These are phyloP conservation scores for Cinchona pubescens DNA, from an alignment of 257 asterid genomes.

Conservation along the genomic window DNA sequence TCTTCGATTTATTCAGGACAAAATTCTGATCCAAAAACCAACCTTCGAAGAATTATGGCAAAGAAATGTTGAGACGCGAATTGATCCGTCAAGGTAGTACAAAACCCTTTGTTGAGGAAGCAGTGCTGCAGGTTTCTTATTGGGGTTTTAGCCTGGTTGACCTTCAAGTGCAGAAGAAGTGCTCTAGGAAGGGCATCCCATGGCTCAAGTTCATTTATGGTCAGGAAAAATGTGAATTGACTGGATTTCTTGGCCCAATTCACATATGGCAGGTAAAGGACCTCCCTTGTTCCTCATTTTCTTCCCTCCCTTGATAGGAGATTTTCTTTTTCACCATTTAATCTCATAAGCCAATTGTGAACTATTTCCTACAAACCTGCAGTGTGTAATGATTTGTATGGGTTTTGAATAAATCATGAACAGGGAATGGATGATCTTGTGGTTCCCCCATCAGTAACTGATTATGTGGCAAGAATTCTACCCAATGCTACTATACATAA, in stretches of 20 bases:
- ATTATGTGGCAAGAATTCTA: slow-evolving; percentile 55
- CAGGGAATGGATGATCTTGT: slow-evolving; percentile 80
- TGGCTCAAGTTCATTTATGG: slow-evolving; percentile 69
- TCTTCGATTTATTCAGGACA: slow-evolving; percentile 42
- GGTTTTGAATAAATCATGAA: slow-evolving; percentile 13
- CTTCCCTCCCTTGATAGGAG: no score
- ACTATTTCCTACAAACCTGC: background rate
- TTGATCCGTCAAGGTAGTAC: slow-evolving; percentile 62
- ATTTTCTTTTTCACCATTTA: no score
- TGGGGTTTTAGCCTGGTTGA: slow-evolving; percentile 82
- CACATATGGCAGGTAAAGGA: slow-evolving; percentile 86
- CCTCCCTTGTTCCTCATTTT: background rate
- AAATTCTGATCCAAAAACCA: slow-evolving; percentile 37
- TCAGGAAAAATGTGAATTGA: slow-evolving; percentile 56
- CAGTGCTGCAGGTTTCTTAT: slow-evolving; percentile 70
- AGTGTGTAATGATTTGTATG: background rate
- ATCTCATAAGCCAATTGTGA: background rate
- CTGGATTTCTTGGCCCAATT: slow-evolving; percentile 86
- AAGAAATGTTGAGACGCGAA: slow-evolving; percentile 87
- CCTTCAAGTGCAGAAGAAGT: slow-evolving; percentile 63
- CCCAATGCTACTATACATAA: slow-evolving; percentile 60
- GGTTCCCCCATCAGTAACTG: slow-evolving; percentile 67
- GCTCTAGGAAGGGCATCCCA: slow-evolving; percentile 51
- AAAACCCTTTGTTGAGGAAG: slow-evolving; percentile 74
- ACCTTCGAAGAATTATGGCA: slow-evolving; percentile 71